A percentile compares a stretch with the other conserved stretches of the same genome.
Conservation (phyloP, 208 protist genomes). For the Leishmania braziliensis region DNA sequence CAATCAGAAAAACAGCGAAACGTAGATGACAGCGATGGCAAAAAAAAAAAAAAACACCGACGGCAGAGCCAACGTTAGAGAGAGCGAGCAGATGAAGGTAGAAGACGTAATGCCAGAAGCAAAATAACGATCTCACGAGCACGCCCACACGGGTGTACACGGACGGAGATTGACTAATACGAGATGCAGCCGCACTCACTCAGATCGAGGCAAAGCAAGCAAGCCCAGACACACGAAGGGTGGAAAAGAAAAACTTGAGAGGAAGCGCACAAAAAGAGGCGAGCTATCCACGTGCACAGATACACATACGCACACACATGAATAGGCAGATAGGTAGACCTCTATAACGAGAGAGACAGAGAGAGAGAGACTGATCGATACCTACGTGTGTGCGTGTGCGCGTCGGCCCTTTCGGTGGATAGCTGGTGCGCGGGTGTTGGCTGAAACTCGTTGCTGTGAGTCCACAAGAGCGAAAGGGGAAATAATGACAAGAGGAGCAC, state of each 20-base stretch:
- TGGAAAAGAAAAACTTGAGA: neutral
- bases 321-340: neutral
- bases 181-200: neutral
- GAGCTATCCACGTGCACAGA: neutral
- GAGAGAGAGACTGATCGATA: neutral
- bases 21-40: neutral
- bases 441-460: neutral
- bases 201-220: neutral
- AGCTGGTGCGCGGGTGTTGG: neutral
- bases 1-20: constrained; percentile 10
- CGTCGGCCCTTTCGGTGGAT: neutral
- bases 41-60: neutral
- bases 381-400: neutral
- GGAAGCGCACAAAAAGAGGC: neutral
- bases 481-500: neutral
- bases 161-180: neutral
- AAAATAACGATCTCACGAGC: neutral
- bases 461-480: neutral
- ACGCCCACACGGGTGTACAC: neutral
- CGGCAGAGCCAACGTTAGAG: neutral
- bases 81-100: neutral
- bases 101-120: neutral
- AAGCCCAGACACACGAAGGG: neutral
- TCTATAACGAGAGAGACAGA: neutral
- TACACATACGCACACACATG: neutral